These are phyloP conservation scores for Geosiphon pyriformis DNA, from an alignment of 192 early-diverging fungal genomes.

Conservation along the genomic window DNA sequence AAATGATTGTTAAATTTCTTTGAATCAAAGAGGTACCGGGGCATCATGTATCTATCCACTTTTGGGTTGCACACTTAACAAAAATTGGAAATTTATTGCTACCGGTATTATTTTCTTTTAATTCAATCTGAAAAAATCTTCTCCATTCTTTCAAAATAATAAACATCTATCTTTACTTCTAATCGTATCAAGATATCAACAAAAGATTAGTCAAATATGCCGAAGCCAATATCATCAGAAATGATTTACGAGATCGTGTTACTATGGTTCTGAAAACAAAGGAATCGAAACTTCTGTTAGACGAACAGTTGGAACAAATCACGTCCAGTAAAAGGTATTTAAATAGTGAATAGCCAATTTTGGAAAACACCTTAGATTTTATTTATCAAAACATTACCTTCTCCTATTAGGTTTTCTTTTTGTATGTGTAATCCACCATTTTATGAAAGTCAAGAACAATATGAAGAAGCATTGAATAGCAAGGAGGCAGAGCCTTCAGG, in stretches of 20 bases:
- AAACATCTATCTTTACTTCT: no score
- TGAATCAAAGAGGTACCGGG: conserved; percentile 64
- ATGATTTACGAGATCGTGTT: conserved; percentile 56
- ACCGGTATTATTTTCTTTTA: no score
- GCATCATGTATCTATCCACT: conserved; percentile 92
- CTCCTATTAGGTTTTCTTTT: conserved; percentile 49
- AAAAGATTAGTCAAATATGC: conserved; percentile 58
- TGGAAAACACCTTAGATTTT: conserved; percentile 14
- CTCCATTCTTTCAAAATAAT: no score
- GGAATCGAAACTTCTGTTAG: conserved; percentile 16
- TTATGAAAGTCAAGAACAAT: conserved; percentile 57
- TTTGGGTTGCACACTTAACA: conserved; percentile 56
- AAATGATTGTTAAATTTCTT: not conserved
- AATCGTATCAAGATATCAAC: conserved; percentile 59
- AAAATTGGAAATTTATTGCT: conserved; percentile 62
- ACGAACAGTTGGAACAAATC: conserved; percentile 12
- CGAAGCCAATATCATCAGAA: conserved; percentile 54
- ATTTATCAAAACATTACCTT: conserved; percentile 14
- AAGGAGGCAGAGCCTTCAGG: conserved; percentile 53
- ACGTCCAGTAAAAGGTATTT: no score
- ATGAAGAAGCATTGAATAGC: conserved; percentile 36
- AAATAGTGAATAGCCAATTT: no score
- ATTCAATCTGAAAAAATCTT: no score
- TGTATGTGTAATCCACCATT: conserved; percentile 95
- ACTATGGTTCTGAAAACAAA: conserved; percentile 34